Percentiles rank a stretch among this genome's conserved stretches.
Evolutionary conservation across 495 filamentous ascomycete species (phyloP).

Genomic region (Apiosordaria backusii): DNA sequence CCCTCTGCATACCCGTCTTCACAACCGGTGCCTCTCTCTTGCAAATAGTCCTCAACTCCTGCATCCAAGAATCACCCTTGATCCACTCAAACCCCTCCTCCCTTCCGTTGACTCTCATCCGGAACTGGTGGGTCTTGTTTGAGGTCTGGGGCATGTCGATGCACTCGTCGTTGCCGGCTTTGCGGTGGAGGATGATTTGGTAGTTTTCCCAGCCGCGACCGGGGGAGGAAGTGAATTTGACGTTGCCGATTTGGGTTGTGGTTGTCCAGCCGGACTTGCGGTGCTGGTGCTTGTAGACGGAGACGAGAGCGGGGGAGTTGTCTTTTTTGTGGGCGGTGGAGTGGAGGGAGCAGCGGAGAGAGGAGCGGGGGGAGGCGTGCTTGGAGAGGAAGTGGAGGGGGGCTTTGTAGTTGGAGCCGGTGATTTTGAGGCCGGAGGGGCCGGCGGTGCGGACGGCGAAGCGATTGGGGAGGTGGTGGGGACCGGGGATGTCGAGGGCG

Average conservation of each 20-base stretch:
- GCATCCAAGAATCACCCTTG: not conserved
- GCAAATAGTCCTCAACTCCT: not conserved
- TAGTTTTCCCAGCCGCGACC: not conserved
- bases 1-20: not conserved
- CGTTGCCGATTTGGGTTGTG: not conserved
- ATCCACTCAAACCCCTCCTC: slow-evolving; percentile 1
- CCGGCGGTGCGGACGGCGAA: not conserved
- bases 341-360: not conserved
- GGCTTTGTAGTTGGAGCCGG: not conserved
- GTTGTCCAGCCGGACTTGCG: not conserved
- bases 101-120: not conserved
- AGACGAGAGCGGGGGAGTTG: slow-evolving; percentile 1
- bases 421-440: not conserved
- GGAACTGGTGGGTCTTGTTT: not conserved
- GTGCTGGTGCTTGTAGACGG: not conserved
- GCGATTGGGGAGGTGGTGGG: slow-evolving; percentile 3
- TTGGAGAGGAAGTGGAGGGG: not conserved
- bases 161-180: not conserved
- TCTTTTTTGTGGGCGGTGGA: not conserved
- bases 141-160: slow-evolving; percentile 2
- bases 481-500: not conserved
- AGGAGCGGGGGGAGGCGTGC: not conserved
- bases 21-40: not conserved
- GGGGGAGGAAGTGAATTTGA: not conserved
- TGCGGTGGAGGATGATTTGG: not conserved